A percentile compares a stretch with the other conserved stretches of the same genome.
phyloP scores from a whole-genome alignment of 805 yeast species.

The Hanseniaspora taiwanica region DNA sequence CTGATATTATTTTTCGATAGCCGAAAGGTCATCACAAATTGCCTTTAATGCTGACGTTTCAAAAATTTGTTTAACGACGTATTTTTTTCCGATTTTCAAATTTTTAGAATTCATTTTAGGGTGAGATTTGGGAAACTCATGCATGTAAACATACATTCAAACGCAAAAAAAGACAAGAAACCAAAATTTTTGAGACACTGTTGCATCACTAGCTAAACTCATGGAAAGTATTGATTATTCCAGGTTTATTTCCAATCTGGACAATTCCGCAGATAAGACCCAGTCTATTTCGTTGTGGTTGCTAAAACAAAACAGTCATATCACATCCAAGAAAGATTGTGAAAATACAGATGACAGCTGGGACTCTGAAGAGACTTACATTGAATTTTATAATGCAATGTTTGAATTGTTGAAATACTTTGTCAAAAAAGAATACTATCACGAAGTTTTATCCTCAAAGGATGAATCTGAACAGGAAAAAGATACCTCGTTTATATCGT shows the following conservation, averaged over 20 bases:
- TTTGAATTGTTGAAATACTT: conserved; percentile 4
- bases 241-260: neutral
- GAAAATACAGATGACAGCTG: conserved; percentile 3
- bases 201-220: neutral
- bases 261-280: neutral
- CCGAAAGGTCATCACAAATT: no score
- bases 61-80: no score
- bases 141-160: no score
- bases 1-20: no score
- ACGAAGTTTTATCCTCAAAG: neutral
- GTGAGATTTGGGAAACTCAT: no score
- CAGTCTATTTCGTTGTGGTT: neutral
- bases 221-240: neutral
- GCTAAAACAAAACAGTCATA: neutral
- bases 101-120: no score
- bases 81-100: no score
- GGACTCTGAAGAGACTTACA: conserved; percentile 4
- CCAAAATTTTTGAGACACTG: neutral
- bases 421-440: conserved; percentile 3
- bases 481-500: neutral
- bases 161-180: neutral
- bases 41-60: no score
- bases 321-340: neutral
- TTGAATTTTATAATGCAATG: conserved; percentile 6
- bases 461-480: neutral